phyloP scores from a whole-genome alignment of 192 early-diverging fungal species.

The Coemansia sp. region DNA sequence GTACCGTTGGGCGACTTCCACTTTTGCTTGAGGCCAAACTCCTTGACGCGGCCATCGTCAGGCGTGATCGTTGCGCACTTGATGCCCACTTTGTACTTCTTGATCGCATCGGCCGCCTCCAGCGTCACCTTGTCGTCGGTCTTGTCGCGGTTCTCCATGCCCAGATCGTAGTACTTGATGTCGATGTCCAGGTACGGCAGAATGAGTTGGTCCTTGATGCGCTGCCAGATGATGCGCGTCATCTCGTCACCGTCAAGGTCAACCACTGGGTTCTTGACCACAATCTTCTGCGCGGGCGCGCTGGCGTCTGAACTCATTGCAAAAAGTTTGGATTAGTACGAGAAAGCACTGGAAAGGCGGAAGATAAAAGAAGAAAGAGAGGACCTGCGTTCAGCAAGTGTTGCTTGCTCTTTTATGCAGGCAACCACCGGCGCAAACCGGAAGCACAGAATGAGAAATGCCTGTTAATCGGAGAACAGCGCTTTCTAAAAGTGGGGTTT shows the following conservation, averaged over 20 bases:
- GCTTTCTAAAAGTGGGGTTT: slow-evolving; percentile 1
- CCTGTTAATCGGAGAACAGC: slow-evolving; percentile 8
- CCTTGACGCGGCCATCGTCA: slow-evolving; percentile 88
- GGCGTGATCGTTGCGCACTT: slow-evolving; percentile 99
- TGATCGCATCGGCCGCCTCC: slow-evolving; percentile 94
- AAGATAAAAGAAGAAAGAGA: slow-evolving; percentile 1
- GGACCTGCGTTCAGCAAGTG: background rate
- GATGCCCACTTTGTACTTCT: slow-evolving; percentile 96
- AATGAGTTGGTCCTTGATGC: slow-evolving; percentile 89
- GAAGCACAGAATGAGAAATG: background rate
- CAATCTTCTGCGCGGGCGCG: slow-evolving; percentile 57
- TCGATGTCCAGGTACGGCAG: slow-evolving; percentile 83
- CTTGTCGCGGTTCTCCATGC: slow-evolving; percentile 88
- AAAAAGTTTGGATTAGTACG: background rate
- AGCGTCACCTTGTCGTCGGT: slow-evolving; percentile 94
- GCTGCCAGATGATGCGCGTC: slow-evolving; percentile 96
- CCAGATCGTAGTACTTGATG: slow-evolving; percentile 97
- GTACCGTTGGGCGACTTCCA: slow-evolving; percentile 98
- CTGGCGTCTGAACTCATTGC: slow-evolving; percentile 49
- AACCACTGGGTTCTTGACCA: slow-evolving; percentile 80
- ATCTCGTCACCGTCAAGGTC: slow-evolving; percentile 97
- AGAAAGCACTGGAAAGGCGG: background rate
- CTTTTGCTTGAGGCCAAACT: slow-evolving; percentile 96
- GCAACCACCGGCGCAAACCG: slow-evolving; percentile 3
- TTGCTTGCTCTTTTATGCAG: background rate